Evolutionary conservation across 2,329 filamentous ascomycete species (phyloP).

Genomic region (Leptoxyphium fumago): DNA sequence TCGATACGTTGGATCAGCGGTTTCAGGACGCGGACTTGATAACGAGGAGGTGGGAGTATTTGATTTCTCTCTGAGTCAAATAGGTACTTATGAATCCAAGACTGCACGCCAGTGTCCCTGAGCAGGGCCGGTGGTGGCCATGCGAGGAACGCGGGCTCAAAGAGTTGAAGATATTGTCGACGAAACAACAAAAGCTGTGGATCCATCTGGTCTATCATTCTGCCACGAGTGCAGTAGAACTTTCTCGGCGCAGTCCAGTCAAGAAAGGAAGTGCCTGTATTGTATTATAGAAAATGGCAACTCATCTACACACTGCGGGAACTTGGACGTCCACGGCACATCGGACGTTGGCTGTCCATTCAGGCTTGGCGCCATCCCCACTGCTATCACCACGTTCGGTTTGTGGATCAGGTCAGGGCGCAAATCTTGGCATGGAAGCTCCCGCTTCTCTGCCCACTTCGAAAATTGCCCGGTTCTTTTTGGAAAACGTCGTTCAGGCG

Average conservation of each 20-base stretch:
- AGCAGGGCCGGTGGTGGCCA: conserved; percentile 49
- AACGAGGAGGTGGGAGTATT: conserved; percentile 50
- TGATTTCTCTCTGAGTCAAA: conserved; percentile 45
- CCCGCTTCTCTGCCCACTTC: neutral
- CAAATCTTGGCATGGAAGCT: neutral
- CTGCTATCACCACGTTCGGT: too few relatives aligned
- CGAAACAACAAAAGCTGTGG: conserved; percentile 37
- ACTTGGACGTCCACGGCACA: too few relatives aligned
- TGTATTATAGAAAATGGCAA: too few relatives aligned
- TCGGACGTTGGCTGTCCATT: too few relatives aligned
- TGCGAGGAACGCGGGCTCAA: conserved; percentile 43
- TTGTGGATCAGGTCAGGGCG: too few relatives aligned
- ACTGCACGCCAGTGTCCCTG: conserved; percentile 47
- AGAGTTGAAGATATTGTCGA: conserved; percentile 66
- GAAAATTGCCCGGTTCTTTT: neutral
- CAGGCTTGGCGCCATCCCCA: too few relatives aligned
- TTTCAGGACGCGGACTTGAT: conserved; percentile 61
- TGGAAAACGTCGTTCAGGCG: neutral
- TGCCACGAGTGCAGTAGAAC: neutral
- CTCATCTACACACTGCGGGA: too few relatives aligned
- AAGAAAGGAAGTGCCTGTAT: too few relatives aligned
- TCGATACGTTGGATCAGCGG: conserved; percentile 57
- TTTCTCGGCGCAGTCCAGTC: too few relatives aligned
- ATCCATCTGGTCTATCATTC: conserved; percentile 11
- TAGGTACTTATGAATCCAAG: conserved; percentile 48